Evolutionary conservation across 2,329 filamentous ascomycete genomes (phyloP), one percentile per base, ranked within the genome.

Genomic region (Neonectria coccinea): DNA sequence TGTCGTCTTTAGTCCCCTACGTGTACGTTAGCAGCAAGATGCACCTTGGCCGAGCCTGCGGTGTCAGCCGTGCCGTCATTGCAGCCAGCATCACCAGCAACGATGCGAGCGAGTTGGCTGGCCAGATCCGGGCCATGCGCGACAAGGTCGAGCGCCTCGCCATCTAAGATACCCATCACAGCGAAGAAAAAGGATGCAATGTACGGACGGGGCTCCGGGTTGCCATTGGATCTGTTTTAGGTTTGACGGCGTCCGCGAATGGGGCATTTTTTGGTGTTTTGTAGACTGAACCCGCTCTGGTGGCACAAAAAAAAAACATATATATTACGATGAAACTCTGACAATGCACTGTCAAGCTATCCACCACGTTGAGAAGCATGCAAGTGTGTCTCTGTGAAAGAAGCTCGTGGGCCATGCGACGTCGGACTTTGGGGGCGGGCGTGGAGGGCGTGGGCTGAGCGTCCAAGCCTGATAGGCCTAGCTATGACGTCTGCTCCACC

Each of bases 111-210:
- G 94, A 97, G 81, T 86, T 98, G 65, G 92, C 91, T 80, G 88
- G 88, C 76, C 93, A 97, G 86, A 97, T 98, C 81, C 88, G 92
- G 74, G 86, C 90, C 70, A 86, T 97, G 77, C 97, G 95, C 86
- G 92, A 97, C 82, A 97, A 97, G 89, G 92, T 98, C 60, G 95
- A 98, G 87, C 89, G 94, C 75, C 87, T 97, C 73, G 94, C 95
- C 85, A 97, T 97, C 83, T 97, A 91, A 88, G 72, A 66, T 70
- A 71, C 70, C 67, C 56, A 56, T 27, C 25, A 20, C 41, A 44
- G 60, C n/a, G 61, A 69, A 64, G 64, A 62, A 70, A 67, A 62
- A 56, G 12, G 51, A 39, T 54, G 55, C 56, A 20, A 53, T 65
- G 48, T 47, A 42, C 53, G 31, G 45, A 41, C 52, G 29, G 39